Conservation (phyloP, 116 monocot genomes). For the Zostera marina region DNA sequence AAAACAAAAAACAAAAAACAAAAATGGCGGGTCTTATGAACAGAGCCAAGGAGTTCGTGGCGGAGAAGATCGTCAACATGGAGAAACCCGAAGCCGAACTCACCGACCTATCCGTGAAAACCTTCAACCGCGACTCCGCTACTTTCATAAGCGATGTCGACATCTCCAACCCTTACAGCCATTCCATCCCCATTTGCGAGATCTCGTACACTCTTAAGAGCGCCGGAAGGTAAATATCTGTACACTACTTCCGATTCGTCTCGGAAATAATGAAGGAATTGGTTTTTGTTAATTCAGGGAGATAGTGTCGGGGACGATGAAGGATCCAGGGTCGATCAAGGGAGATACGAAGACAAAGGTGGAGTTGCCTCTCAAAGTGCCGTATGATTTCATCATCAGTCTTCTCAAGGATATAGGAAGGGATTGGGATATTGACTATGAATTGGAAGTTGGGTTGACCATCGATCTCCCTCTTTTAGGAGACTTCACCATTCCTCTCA, state of each 20-base stretch:
- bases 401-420: constrained; percentile 57
- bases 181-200: constrained; percentile 68
- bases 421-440: constrained; percentile 94
- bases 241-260: too few relatives aligned
- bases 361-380: constrained; percentile 66
- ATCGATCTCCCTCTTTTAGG: constrained; percentile 77
- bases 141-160: constrained; percentile 31
- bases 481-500: constrained; percentile 68
- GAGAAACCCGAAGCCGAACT: constrained; percentile 70
- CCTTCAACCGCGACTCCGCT: constrained; percentile 23
- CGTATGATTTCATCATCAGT: constrained; percentile 65
- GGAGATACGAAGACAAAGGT: constrained; percentile 39
- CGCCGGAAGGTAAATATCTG: constrained; percentile 23
- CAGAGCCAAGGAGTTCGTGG: constrained; percentile 62
- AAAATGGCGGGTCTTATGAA: constrained; percentile 17
- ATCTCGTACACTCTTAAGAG: constrained; percentile 63
- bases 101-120: constrained; percentile 29
- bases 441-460: constrained; percentile 44
- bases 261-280: too few relatives aligned
- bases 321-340: constrained; percentile 69
- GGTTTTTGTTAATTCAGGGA: constrained; percentile 31
- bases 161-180: constrained; percentile 65
- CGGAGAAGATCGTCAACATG: constrained; percentile 52
- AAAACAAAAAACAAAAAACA: neutral
- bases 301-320: constrained; percentile 59